Evolutionary conservation across 768 basidiomycete genomes (phyloP), one percentile per base, ranked within the genome.

Genomic region (Amanita polypyramis): DNA sequence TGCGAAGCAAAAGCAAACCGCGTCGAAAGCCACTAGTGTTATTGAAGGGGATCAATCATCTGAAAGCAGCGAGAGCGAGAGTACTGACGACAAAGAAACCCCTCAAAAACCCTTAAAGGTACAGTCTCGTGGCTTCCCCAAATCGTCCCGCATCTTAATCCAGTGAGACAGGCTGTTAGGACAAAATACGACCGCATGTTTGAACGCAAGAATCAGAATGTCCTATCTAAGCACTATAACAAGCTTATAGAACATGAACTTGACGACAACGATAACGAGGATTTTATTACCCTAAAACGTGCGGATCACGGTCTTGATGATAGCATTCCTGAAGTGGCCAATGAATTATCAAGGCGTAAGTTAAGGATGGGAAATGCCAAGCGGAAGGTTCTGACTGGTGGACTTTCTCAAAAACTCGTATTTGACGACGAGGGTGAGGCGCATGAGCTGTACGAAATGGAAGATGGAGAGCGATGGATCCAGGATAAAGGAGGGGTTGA

Each of bases 181-280:
- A 97, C 95, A 2, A 97, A 95, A 66, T 96, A 97, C 62, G 95
- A 97, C 64, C 80, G 90, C 45, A 97, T 99, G 93, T 98, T 97
- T 61, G 86, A 88, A 59, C 80, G 94, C 49, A 95, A 90, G 63
- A 97, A 96, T 61, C 94, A 96, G 62, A 84, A 81, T 53, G 82
- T 97, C 42, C 74, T 97, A 27, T 91, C 93, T 0, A 78, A 82
- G 51, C 93, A 96, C 63, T 97, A 96, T 67, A 74, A 70, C 49
- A 91, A 89, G 58, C 80, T 99, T 33, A 70, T 98, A 51, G 86
- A 89, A 52, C 83, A 83, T 54, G 70, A 69, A 35, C 68, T 64
- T 7, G 69, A 62, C 10, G 65, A 59, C 9, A 57, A 59, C 23
- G 70, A 67, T 11, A 76, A 63, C 11, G 91, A 91, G 51, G 94